phyloP scores from a whole-genome alignment of 371 early-diverging fungal genomes.

The Smittium culicis region DNA sequence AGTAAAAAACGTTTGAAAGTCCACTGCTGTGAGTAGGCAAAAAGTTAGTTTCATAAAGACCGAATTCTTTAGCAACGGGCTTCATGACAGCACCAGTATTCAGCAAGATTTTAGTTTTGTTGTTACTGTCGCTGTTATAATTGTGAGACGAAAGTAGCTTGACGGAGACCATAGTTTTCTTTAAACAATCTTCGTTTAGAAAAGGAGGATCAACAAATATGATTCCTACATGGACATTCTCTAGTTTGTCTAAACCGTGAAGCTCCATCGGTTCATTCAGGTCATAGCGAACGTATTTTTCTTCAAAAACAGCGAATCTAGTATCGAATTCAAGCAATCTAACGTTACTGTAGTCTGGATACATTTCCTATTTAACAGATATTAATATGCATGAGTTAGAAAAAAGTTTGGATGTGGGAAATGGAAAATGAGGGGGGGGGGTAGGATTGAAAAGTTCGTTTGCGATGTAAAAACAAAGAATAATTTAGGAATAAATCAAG shows the following conservation, averaged over 20 bases:
- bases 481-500: no score
- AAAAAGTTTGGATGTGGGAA: no score
- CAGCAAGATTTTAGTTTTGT: conserved; percentile 38
- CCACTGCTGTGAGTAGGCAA: conserved; percentile 42
- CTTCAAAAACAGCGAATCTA: conserved; percentile 45
- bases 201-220: conserved; percentile 60
- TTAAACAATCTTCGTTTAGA: conserved; percentile 49
- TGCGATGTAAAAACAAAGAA: no score
- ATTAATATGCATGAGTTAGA: no score
- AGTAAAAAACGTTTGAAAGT: conserved; percentile 52
- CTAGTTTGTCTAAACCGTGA: conserved; percentile 37
- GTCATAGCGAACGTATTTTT: conserved; percentile 46
- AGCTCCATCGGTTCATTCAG: conserved; percentile 40
- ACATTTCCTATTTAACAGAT: conserved; percentile 34
- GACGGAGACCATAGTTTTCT: conserved; percentile 43
- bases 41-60: conserved; percentile 34
- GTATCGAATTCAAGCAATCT: conserved; percentile 47
- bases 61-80: conserved; percentile 25
- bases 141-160: no score
- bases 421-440: no score
- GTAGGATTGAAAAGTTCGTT: no score
- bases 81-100: conserved; percentile 37
- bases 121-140: no score
- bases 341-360: conserved; percentile 19
- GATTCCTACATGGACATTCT: no score